Conservation (phyloP, 305 asterid species). For the Lippia alba region DNA sequence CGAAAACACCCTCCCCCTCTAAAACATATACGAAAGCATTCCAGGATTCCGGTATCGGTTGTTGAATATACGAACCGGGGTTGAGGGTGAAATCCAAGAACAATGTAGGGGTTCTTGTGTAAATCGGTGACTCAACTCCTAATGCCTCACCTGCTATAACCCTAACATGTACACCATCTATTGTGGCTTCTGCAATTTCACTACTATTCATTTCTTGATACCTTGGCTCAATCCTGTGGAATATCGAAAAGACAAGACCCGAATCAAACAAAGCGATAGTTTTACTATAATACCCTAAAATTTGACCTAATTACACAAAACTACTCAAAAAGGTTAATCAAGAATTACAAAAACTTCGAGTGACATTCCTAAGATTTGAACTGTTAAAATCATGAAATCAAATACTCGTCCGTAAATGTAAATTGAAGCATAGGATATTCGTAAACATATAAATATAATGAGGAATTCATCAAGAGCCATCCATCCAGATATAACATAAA, state of each 20-base stretch:
- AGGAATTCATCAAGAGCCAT: no score
- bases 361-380: no score
- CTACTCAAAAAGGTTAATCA: no score
- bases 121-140: conserved; percentile 67
- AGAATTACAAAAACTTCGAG: no score
- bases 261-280: no score
- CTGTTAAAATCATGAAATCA: no score
- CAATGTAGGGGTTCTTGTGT: conserved; percentile 90
- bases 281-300: no score
- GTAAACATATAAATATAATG: no score
- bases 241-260: neutral
- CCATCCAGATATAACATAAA: no score
- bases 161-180: conserved; percentile 71
- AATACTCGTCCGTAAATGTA: no score
- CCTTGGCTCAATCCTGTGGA: conserved; percentile 75
- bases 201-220: conserved; percentile 76
- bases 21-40: conserved; percentile 79
- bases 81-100: conserved; percentile 75
- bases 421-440: no score
- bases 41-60: conserved; percentile 68
- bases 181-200: conserved; percentile 61
- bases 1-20: conserved; percentile 82
- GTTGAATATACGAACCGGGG: conserved; percentile 66
- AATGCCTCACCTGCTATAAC: conserved; percentile 86
- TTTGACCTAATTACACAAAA: no score